A percentile compares a stretch with the other conserved stretches of the same genome.
These are phyloP conservation scores for Quercus tomentella DNA, from an alignment of 331 rosid genomes.

Conservation along the genomic window DNA sequence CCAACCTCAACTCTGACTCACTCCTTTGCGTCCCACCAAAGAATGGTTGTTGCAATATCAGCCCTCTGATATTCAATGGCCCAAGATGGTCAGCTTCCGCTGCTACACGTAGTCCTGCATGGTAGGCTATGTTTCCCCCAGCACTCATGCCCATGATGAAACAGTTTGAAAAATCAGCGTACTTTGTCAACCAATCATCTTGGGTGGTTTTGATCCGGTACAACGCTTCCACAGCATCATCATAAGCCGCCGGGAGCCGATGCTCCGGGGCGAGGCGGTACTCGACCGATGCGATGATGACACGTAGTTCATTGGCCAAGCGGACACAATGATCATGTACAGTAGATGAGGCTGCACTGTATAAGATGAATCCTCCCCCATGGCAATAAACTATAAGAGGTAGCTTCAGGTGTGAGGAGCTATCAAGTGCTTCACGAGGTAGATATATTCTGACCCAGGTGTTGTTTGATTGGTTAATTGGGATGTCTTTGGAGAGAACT, in stretches of 20 bases:
- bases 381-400: constrained; percentile 54
- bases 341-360: constrained; percentile 27
- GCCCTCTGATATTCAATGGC: constrained; percentile 36
- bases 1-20: constrained; percentile 31
- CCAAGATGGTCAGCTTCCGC: not conserved
- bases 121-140: constrained; percentile 51
- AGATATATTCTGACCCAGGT: constrained; percentile 45
- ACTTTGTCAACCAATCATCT: constrained; percentile 33
- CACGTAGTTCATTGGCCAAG: constrained; percentile 29
- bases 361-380: constrained; percentile 45
- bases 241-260: constrained; percentile 42
- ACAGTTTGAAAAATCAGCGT: constrained; percentile 32
- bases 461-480: constrained; percentile 26
- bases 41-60: constrained; percentile 41
- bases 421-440: constrained; percentile 11
- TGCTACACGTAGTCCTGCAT: constrained; percentile 38
- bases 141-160: constrained; percentile 51
- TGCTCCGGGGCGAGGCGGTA: constrained; percentile 68
- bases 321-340: constrained; percentile 29
- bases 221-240: no score
- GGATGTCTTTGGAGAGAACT: constrained; percentile 32
- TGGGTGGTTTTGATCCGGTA: no score
- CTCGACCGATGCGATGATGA: constrained; percentile 42
- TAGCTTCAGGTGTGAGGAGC: constrained; percentile 9
- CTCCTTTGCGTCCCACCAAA: constrained; percentile 44